Evolutionary conservation across 306 rosid genomes (phyloP), one percentile per base, ranked within the genome.

Genomic region (Senna tora): DNA sequence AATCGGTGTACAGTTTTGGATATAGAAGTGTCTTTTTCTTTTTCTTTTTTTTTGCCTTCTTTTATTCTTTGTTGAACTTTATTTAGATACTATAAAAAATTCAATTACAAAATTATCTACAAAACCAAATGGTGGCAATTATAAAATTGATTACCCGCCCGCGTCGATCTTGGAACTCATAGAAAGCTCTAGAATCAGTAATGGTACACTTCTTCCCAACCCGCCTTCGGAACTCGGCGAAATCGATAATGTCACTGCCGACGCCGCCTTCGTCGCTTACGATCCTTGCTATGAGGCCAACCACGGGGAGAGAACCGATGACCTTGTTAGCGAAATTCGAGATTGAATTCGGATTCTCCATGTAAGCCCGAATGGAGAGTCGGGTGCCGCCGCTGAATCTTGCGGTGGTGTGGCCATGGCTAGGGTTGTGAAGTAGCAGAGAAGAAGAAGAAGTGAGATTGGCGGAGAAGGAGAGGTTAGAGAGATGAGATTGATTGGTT

Each of bases 241-340:
- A 94, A 71, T 94, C 97, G 22, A 94, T 62, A 2, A 83, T 46
- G 77, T 94, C 97, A 64, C 68, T 77, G 2, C 97, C 98, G 17
- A 94, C 90, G 56, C 98, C 97, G 38, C 98, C 98, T 82, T 94
- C 98, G 19, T 87, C 91, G 56, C 87, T 87, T 9, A 91, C 15
- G 45, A 94, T 91, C 32, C 96, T 87, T 4, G 96, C 98, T 32
- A 91, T 68, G 16, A 94, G 83, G 2, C 97, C 96, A 30, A 91
- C 84, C 1, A 94, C 91, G 0, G 98, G 98, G 30, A 94, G 95
- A 2, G 96, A 86, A 5, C 98, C 98, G 36, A 94, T 82, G 76
- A 94, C 91, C 74, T 81, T 91, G 80, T 16, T 94, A 38, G 83
- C 92, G 19, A 93, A 83, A 47, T 76, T 69, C 19, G 89, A 77